A percentile compares a stretch with the other conserved stretches of the same genome.
Evolutionary conservation across 352 stramenopile genomes (phyloP).

Genomic region (Peronospora farinosa): DNA sequence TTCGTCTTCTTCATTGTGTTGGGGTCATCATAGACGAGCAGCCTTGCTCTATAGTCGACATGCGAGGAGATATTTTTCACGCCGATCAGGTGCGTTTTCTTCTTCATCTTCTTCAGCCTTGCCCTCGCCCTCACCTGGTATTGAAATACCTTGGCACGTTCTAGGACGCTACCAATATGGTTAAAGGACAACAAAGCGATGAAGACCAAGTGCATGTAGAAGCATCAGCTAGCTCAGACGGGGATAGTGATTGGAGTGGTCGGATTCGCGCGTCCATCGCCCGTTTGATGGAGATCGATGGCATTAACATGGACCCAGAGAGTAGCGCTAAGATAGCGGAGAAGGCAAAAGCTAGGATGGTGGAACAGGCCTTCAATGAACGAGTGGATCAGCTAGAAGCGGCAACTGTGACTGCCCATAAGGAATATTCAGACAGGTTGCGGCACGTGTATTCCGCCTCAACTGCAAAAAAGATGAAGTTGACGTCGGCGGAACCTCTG

Average conservation of each 20-base stretch:
- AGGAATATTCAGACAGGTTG: slow-evolving; percentile 57
- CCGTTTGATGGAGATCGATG: slow-evolving; percentile 29
- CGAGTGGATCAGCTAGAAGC: slow-evolving; percentile 18
- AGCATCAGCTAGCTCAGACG: not conserved
- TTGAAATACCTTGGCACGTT: not conserved
- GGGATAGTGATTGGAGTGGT: slow-evolving; percentile 19
- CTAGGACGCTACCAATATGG: not conserved
- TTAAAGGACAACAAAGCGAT: not conserved
- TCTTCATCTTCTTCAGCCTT: not conserved
- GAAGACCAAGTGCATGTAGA: not conserved
- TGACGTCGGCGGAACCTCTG: slow-evolving; percentile 6
- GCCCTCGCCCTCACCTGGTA: not conserved
- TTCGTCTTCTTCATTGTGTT: not conserved
- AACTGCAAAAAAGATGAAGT: slow-evolving; percentile 32
- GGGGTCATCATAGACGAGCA: slow-evolving; percentile 2
- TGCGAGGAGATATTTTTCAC: not conserved
- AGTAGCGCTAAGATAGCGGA: slow-evolving; percentile 29
- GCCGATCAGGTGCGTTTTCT: not conserved
- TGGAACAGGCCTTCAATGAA: slow-evolving; percentile 31
- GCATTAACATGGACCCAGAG: slow-evolving; percentile 13
- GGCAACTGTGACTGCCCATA: slow-evolving; percentile 24
- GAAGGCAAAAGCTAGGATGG: slow-evolving; percentile 18
- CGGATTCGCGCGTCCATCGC: slow-evolving; percentile 24
- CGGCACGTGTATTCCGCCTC: slow-evolving; percentile 43
- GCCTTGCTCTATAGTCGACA: not conserved